phyloP scores from a whole-genome alignment of 768 basidiomycete species.

The Coprinopsis sp. region DNA sequence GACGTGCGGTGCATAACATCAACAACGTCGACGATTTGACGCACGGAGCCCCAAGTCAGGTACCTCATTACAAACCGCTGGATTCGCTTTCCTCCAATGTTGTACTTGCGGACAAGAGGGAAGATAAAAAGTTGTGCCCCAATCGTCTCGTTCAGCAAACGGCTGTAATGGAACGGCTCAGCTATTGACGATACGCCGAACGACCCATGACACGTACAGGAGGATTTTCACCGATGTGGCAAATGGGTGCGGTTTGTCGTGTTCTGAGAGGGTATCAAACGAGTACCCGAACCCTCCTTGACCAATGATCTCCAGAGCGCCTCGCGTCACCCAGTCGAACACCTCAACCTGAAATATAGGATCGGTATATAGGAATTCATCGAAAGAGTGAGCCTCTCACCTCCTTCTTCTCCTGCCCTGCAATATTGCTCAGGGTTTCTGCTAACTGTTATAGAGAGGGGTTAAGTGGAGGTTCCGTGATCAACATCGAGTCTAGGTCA shows the following conservation, averaged over 20 bases:
- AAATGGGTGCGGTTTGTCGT: not conserved
- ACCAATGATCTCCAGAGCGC: too few species aligned
- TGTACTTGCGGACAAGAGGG: not conserved
- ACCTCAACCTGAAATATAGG: too few species aligned
- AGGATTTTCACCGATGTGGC: not conserved
- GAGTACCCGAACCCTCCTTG: too few species aligned
- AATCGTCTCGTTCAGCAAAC: not conserved
- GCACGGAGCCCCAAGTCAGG: conserved; percentile 19
- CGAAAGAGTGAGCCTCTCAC: too few species aligned
- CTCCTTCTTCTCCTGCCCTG: conserved; percentile 1
- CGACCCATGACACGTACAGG: not conserved
- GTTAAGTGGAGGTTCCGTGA: too few species aligned
- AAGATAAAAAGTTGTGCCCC: not conserved
- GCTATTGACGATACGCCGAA: not conserved
- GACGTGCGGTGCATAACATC: conserved; percentile 33
- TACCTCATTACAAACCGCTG: not conserved
- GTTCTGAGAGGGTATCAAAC: too few species aligned
- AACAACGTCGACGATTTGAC: conserved; percentile 28
- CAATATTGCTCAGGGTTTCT: too few species aligned
- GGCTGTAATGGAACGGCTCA: not conserved
- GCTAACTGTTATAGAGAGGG: too few species aligned
- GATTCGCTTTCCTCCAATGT: not conserved
- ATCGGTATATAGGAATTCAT: too few species aligned
- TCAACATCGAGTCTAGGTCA: too few species aligned
- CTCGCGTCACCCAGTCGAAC: too few species aligned